A percentile compares a stretch with the other conserved stretches of the same genome.
Evolutionary conservation across 805 yeast species (phyloP).

Genomic region (Saccharomycopsis selenospora): DNA sequence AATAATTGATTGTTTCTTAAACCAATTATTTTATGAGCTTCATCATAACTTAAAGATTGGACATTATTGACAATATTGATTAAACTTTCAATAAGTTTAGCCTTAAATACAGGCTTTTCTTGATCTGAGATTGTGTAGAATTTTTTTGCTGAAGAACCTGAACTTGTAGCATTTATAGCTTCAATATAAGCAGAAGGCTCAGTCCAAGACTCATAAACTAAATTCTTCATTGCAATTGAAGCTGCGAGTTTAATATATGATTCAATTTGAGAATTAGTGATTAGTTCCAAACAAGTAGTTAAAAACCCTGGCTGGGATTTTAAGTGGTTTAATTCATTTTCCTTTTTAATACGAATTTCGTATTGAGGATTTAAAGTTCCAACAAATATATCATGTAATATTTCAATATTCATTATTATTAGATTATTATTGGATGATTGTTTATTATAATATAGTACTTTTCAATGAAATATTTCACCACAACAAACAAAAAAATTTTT

Average conservation of each 20-base stretch:
- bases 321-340: conserved; percentile 40
- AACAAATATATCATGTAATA: conserved; percentile 66
- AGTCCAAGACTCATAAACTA: conserved; percentile 58
- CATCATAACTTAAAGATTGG: conserved; percentile 28
- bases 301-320: conserved; percentile 57
- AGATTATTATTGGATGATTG: too few species aligned
- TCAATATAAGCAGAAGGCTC: conserved; percentile 23
- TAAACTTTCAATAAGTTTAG: conserved; percentile 39
- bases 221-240: conserved; percentile 77
- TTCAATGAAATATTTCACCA: too few species aligned
- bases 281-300: conserved; percentile 74
- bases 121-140: conserved; percentile 29
- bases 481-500: too few species aligned
- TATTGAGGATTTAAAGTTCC: conserved; percentile 71
- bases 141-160: conserved; percentile 20
- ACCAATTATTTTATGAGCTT: not conserved
- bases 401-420: conserved; percentile 53
- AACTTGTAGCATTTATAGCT: conserved; percentile 19
- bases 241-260: conserved; percentile 58
- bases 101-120: conserved; percentile 70
- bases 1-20: conserved; percentile 33
- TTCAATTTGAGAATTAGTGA: conserved; percentile 43
- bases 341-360: conserved; percentile 58
- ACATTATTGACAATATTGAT: conserved; percentile 37
- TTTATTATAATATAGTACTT: too few species aligned